These are phyloP conservation scores for Groenewaldozyma auringiensis DNA, from an alignment of 1,139 yeast species.

Conservation along the genomic window DNA sequence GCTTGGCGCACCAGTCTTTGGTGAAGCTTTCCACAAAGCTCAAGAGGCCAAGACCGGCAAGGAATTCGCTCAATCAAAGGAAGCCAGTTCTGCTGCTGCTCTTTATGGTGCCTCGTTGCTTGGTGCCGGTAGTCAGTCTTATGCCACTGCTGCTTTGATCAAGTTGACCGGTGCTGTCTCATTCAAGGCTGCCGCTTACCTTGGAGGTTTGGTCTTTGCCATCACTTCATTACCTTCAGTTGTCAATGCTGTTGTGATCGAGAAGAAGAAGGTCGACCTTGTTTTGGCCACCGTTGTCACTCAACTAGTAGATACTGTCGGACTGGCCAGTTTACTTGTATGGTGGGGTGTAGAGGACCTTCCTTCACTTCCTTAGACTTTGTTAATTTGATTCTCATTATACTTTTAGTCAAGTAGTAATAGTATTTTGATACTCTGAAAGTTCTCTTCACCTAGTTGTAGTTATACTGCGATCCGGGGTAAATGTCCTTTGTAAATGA, in stretches of 20 bases:
- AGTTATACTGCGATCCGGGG: too few species aligned
- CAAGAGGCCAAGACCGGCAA: constrained; percentile 28
- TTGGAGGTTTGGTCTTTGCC: constrained; percentile 36
- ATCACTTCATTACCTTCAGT: constrained; percentile 33
- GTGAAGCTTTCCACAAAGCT: constrained; percentile 35
- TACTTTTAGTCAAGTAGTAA: neutral
- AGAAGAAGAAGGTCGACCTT: constrained; percentile 32
- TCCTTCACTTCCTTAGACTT: neutral
- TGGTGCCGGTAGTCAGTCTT: constrained; percentile 34
- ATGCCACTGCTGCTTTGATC: constrained; percentile 36
- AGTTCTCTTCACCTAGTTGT: too few species aligned
- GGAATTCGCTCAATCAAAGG: constrained; percentile 32
- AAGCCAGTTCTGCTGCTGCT: constrained; percentile 33
- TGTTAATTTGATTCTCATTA: neutral
- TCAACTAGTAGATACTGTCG: constrained; percentile 37
- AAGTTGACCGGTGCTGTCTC: constrained; percentile 34
- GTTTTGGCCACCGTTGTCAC: constrained; percentile 30
- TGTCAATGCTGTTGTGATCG: constrained; percentile 30
- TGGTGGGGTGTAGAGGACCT: constrained; percentile 28
- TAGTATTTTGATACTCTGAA: neutral
- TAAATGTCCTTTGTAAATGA: too few species aligned
- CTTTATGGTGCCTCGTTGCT: constrained; percentile 32
- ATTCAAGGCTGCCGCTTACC: constrained; percentile 35
- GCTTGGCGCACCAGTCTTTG: constrained; percentile 35
- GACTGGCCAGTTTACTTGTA: constrained; percentile 33